Evolutionary conservation across 352 stramenopile genomes (phyloP), one percentile per base, ranked within the genome.

Genomic region (Phytophthora fragariae): DNA sequence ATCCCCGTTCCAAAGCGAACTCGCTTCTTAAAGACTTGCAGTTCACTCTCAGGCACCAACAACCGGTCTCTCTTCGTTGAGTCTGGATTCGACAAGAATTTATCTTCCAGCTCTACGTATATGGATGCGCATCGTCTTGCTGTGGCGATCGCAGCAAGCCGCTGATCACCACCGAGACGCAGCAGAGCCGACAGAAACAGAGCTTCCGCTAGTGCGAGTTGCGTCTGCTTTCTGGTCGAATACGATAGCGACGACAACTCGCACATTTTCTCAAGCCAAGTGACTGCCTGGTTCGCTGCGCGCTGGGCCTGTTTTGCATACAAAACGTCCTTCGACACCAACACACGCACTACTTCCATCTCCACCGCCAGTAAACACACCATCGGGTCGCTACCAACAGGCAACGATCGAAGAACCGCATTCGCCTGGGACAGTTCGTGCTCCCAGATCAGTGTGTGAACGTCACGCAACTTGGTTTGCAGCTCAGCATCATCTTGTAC

Each of bases 291-390:
- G 3, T 62, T 76, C 7, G 67, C 78, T 2, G 31, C 47, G 2
- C 62, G 47, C 2, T 70, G 66, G 2, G 80, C 78, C 12, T 73
- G 68, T 12, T 77, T 77, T 1, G 69, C 8, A 5, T 76, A 70
- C 11, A 81, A 57, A 33, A 55, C 14, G 41, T 88, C 80, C 31
- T 83, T 82, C 19, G 80, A 88, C 21, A 80, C 58, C 27, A 88
- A 14, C 19, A 84, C 80, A 2, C 80, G 77, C 8, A 81, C 53
- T 1, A 63, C 37, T n/a, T 80, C 75, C 1, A 87, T 39, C 67
- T 85, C 80, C 24, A 70, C 73, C 1, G 50, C 44, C 31, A 76
- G 19, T 1, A 87, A 41, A 60, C 73, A 65, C 11, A 79, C 29
- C 37, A 73, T 56, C 4, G 78, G 76, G 33, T 84, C 71, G 14